Evolutionary conservation across 2,329 filamentous ascomycete genomes (phyloP).

Genomic region (Cercospora sesami): DNA sequence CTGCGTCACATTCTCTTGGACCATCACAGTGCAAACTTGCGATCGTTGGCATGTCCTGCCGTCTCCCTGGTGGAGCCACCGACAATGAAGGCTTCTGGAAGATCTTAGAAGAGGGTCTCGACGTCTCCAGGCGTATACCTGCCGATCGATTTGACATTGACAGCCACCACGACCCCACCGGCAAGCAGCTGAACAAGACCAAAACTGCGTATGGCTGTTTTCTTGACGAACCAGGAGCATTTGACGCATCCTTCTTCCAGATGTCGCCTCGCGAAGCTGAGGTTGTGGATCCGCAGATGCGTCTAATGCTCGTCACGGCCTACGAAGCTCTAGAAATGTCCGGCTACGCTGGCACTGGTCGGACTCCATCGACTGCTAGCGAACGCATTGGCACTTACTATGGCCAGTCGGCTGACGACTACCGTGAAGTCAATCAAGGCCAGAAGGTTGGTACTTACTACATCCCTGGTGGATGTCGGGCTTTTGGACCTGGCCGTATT

Average conservation of each 20-base stretch:
- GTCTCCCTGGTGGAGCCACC: slow-evolving; percentile 13
- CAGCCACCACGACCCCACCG: slow-evolving; percentile 22
- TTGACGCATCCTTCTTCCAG: slow-evolving; percentile 46
- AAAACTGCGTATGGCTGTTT: slow-evolving; percentile 41
- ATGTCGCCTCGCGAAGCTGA: slow-evolving; percentile 38
- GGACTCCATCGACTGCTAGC: slow-evolving; percentile 33
- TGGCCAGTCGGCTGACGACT: slow-evolving; percentile 41
- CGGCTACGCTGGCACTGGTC: slow-evolving; percentile 24
- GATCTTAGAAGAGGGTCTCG: slow-evolving; percentile 16
- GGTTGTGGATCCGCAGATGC: slow-evolving; percentile 18
- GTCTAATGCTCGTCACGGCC: slow-evolving; percentile 22
- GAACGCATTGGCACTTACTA: slow-evolving; percentile 40
- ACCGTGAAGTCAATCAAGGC: slow-evolving; percentile 31
- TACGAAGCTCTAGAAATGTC: slow-evolving; percentile 27
- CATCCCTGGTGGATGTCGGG: slow-evolving; percentile 31
- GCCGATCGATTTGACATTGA: slow-evolving; percentile 19
- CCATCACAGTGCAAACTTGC: slow-evolving; percentile 10
- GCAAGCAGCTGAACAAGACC: slow-evolving; percentile 27
- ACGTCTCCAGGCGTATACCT: slow-evolving; percentile 19
- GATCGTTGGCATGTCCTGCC: slow-evolving; percentile 16
- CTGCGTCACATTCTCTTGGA: not conserved
- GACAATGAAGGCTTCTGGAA: slow-evolving; percentile 23
- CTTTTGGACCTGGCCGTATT: slow-evolving; percentile 33
- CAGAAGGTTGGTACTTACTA: slow-evolving; percentile 35
- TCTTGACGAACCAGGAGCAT: slow-evolving; percentile 41